phyloP scores from a whole-genome alignment of 2,329 filamentous ascomycete genomes.

The Neoarthrinium moseri region DNA sequence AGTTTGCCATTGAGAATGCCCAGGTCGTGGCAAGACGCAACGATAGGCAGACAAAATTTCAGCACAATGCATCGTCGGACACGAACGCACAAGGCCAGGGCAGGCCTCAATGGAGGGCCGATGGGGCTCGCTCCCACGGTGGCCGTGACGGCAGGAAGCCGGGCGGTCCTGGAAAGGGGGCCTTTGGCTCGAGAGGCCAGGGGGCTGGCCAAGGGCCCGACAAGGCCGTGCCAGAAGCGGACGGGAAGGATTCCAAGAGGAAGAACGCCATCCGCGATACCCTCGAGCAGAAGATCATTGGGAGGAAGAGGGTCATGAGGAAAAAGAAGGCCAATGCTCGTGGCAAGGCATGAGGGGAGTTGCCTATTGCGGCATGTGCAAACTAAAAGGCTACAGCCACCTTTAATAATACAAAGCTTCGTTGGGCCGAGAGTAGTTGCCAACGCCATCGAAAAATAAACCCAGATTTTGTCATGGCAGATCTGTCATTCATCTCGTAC shows the following conservation, averaged over 20 bases:
- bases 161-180: conserved; percentile 6
- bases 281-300: conserved; percentile 74
- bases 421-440: too few species aligned
- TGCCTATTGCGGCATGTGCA: too few species aligned
- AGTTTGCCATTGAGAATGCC: conserved; percentile 97
- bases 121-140: neutral
- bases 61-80: conserved; percentile 19
- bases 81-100: neutral
- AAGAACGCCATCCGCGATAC: conserved; percentile 29
- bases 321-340: conserved; percentile 56
- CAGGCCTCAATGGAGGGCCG: conserved; percentile 14
- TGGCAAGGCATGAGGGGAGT: conserved; percentile 28
- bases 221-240: conserved; percentile 13
- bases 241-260: conserved; percentile 19
- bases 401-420: too few species aligned
- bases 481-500: too few species aligned
- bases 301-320: conserved; percentile 77
- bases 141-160: conserved; percentile 9
- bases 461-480: too few species aligned
- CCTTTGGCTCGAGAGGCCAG: conserved; percentile 5
- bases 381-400: too few species aligned
- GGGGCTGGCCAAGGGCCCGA: conserved; percentile 13
- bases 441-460: too few species aligned
- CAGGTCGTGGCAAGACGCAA: conserved; percentile 84
- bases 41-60: conserved; percentile 44